These are phyloP conservation scores for Dioscorea cayenensis DNA, from an alignment of 116 monocot genomes.

Conservation along the genomic window DNA sequence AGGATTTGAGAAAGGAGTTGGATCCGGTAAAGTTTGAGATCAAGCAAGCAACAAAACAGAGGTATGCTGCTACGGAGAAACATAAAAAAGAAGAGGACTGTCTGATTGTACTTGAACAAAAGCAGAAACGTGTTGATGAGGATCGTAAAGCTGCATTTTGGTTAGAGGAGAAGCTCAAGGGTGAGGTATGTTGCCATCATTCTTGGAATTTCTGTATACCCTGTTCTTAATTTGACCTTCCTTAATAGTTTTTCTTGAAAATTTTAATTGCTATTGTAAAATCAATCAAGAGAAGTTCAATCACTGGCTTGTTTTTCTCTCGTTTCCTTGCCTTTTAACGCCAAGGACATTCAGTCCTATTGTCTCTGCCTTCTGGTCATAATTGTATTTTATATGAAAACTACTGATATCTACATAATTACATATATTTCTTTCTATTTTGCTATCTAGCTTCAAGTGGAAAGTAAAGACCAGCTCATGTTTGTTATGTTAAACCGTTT, in stretches of 20 bases:
- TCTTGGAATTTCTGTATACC: background rate
- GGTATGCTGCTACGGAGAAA: constrained; percentile 22
- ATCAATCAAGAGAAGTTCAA: background rate
- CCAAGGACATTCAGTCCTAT: too few species aligned
- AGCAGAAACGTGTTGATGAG: constrained; percentile 33
- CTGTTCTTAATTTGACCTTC: background rate
- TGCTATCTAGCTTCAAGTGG: too few species aligned
- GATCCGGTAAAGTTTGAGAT: constrained; percentile 35
- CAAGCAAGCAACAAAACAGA: constrained; percentile 17
- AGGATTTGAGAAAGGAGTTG: constrained; percentile 66
- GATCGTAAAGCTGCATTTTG: constrained; percentile 50
- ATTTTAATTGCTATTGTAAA: background rate
- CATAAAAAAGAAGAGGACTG: constrained; percentile 28
- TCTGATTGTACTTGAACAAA: constrained; percentile 23
- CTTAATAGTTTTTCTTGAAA: background rate
- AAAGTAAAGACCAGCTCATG: too few species aligned
- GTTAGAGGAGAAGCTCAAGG: constrained; percentile 24
- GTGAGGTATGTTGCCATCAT: constrained; percentile 1
- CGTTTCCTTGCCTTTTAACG: too few species aligned
- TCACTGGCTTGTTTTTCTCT: background rate
- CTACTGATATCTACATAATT: too few species aligned
- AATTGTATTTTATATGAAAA: too few species aligned
- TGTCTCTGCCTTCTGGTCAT: too few species aligned
- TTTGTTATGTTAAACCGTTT: too few species aligned
- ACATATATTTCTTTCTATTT: too few species aligned